Conservation (phyloP, 2,329 filamentous ascomycete genomes). For the Falciphora oryzae region DNA sequence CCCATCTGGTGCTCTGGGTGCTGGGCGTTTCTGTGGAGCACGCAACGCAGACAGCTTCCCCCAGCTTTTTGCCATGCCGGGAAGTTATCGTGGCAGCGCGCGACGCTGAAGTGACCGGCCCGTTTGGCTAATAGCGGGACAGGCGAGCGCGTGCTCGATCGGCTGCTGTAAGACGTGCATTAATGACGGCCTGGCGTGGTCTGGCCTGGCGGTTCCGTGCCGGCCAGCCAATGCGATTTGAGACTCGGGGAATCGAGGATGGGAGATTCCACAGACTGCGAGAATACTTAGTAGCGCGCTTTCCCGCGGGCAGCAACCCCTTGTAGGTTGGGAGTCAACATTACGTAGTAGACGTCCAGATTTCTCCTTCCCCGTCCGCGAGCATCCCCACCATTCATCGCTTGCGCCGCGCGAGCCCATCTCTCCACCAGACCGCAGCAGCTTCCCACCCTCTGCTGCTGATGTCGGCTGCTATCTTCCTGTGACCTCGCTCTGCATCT, state of each 20-base stretch:
- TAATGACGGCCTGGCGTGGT: not conserved
- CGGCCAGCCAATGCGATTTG: not conserved
- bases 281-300: not conserved
- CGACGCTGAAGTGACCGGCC: not conserved
- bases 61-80: not conserved
- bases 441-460: too few species aligned
- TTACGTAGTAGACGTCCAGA: conserved; percentile 9
- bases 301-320: not conserved
- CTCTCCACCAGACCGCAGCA: not conserved
- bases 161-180: not conserved
- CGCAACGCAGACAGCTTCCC: not conserved
- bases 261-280: not conserved
- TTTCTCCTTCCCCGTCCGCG: not conserved
- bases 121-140: too few species aligned
- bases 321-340: conserved; percentile 5
- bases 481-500: not conserved
- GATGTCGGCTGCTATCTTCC: not conserved
- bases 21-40: not conserved
- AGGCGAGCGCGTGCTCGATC: not conserved
- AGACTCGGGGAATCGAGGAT: not conserved
- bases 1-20: too few species aligned
- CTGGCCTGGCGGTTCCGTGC: not conserved
- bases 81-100: not conserved
- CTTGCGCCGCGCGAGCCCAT: not conserved
- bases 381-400: not conserved